phyloP scores from a whole-genome alignment of 352 stramenopile species.

The Bremia lactucae region DNA sequence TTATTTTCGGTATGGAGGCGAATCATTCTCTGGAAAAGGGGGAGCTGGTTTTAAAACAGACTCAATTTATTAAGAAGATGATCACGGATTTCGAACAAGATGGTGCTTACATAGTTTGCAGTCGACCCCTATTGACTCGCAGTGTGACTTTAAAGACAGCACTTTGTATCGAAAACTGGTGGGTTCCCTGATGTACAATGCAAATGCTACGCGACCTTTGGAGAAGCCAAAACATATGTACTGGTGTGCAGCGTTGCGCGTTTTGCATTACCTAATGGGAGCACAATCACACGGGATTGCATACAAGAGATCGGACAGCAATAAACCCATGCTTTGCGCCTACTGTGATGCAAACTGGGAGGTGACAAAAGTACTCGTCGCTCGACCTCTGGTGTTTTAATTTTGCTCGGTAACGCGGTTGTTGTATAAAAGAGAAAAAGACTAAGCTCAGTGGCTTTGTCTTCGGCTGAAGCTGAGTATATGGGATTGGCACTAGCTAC shows the following conservation, averaged over 20 bases:
- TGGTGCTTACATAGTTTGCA: background rate
- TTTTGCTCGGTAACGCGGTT: background rate
- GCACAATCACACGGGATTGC: background rate
- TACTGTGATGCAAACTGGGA: background rate
- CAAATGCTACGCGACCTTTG: background rate
- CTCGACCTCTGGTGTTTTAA: background rate
- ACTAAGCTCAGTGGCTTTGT: background rate
- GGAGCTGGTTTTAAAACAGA: background rate
- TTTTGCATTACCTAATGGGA: background rate
- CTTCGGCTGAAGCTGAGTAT: background rate
- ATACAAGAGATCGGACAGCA: background rate
- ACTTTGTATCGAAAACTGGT: background rate
- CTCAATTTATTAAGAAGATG: background rate
- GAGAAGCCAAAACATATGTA: background rate
- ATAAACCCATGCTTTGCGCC: background rate
- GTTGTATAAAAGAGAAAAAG: background rate
- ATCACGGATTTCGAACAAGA: background rate
- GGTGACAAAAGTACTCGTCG: background rate
- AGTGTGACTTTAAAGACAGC: background rate
- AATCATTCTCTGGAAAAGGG: background rate
- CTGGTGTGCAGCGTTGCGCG: background rate
- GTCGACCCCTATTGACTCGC: background rate
- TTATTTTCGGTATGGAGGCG: background rate
- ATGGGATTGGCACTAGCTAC: background rate
- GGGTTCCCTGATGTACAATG: background rate